phyloP scores from a whole-genome alignment of 306 rosid genomes.

The Arachis stenosperma region DNA sequence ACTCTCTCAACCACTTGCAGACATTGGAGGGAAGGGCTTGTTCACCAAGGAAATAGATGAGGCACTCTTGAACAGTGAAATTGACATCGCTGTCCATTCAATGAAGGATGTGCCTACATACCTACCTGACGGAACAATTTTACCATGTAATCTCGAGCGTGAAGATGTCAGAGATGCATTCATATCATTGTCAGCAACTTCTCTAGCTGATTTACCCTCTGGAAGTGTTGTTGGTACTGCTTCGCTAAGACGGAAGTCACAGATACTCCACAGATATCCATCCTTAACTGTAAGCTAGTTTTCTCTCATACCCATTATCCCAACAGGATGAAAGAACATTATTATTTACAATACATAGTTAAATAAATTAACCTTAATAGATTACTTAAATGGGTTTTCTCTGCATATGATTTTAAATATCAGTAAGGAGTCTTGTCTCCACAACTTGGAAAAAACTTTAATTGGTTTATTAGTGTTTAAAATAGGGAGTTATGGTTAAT shows the following conservation, averaged over 20 bases:
- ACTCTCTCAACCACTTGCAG: constrained; percentile 80
- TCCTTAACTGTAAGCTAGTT: constrained; percentile 59
- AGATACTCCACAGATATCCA: constrained; percentile 76
- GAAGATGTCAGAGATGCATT: constrained; percentile 92
- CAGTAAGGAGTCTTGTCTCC: background rate
- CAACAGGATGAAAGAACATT: background rate
- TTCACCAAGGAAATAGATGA: constrained; percentile 94
- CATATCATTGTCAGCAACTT: constrained; percentile 65
- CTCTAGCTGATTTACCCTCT: constrained; percentile 63
- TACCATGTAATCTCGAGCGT: constrained; percentile 80
- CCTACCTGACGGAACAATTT: constrained; percentile 69
- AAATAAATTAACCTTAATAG: constrained; percentile 13
- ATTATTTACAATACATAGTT: constrained; percentile 8
- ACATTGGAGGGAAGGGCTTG: constrained; percentile 89
- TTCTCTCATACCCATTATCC: background rate
- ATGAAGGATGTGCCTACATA: constrained; percentile 92
- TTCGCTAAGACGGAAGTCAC: constrained; percentile 82
- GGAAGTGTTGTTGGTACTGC: constrained; percentile 86
- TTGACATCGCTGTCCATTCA: constrained; percentile 89
- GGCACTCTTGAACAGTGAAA: constrained; percentile 70
- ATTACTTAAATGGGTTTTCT: background rate
- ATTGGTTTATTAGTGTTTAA: background rate
- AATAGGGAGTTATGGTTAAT: background rate
- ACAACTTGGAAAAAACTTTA: background rate
- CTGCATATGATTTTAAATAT: constrained; percentile 11